Evolutionary conservation across 495 filamentous ascomycete species (phyloP), one percentile per base, ranked within the genome.

Genomic region (Xylaria castorea): DNA sequence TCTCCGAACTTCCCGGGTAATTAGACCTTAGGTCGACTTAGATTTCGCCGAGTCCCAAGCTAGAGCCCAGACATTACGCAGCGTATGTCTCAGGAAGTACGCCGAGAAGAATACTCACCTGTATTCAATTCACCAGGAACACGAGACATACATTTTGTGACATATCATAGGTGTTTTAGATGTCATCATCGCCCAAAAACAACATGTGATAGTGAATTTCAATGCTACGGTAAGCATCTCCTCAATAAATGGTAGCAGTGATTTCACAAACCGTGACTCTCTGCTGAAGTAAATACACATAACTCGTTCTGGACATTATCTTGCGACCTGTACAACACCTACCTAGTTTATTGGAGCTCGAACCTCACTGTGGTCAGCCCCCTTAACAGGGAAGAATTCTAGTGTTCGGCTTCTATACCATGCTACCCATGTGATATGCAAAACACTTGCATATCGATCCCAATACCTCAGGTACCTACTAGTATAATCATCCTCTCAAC

Each of bases 101-200:
- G 53, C 22, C 22, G 14, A 32, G 53, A 0, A 57, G 25, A 57
- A 57, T 16, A 30, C 51, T 57, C 22, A 30, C 51, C 25, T 9
- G 11, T 30, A 3, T 22, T 55, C 9, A 25, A 55, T 30, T 30
- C 22, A 16, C 22, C 11, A 1, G 27, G 12, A 5, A 62, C 7
- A 32, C 57, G 18, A 36, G 57, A 40, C 60, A 27, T 27, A 27
- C 60, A 42, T 63, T 42, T 25, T 25, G 60, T 42, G 60, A 63
- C 25, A n/a, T 40, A n/a, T 63, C 60, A 16, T 32, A 32, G 4
- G 4, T 57, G 27, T 14, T 18, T 57, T 32, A 27, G 51, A 55
- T 18, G 16, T 44, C 42, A 11, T 5, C 14, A 34, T 34, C 18
- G 25, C 34, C 34, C n/a, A 40, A 30, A n/a, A 30, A 20, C 44